A percentile compares a stretch with the other conserved stretches of the same genome.
Evolutionary conservation across 148 eudicot species (phyloP).

Genomic region (Diospyros lotus): DNA sequence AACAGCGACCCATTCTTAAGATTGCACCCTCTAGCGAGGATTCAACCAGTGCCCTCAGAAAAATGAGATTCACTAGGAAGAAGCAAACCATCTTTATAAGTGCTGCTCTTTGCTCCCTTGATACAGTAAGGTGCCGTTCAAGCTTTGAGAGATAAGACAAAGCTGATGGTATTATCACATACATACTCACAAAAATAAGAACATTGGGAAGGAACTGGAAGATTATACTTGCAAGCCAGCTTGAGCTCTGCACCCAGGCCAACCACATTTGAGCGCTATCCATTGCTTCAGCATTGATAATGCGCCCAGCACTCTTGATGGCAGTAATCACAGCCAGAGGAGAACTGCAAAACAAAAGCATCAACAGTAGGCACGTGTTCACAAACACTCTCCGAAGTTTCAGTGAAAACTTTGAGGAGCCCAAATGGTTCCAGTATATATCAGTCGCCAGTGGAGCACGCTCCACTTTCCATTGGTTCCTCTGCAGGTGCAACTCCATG

Average conservation of each 20-base stretch:
- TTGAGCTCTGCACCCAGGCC: slow-evolving; percentile 84
- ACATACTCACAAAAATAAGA: slow-evolving; percentile 96
- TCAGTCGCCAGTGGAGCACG: slow-evolving; percentile 92
- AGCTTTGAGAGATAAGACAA: slow-evolving; percentile 86
- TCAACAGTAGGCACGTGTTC: slow-evolving; percentile 68
- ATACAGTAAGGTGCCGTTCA: slow-evolving; percentile 83
- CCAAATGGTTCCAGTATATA: slow-evolving; percentile 93
- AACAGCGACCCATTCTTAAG: slow-evolving; percentile 87
- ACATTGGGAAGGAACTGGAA: slow-evolving; percentile 96
- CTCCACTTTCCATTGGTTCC: slow-evolving; percentile 95
- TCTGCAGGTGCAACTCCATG: slow-evolving; percentile 78
- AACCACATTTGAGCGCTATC: slow-evolving; percentile 91
- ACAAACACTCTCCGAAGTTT: slow-evolving; percentile 70
- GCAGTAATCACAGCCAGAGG: slow-evolving; percentile 91
- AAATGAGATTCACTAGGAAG: slow-evolving; percentile 83
- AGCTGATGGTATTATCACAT: slow-evolving; percentile 83
- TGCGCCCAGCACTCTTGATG: slow-evolving; percentile 73
- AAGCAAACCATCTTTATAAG: slow-evolving; percentile 94
- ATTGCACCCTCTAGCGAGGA: slow-evolving; percentile 81
- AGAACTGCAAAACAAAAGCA: slow-evolving; percentile 92
- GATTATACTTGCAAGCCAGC: slow-evolving; percentile 84
- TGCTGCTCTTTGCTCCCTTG: slow-evolving; percentile 93
- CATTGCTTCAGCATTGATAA: slow-evolving; percentile 93
- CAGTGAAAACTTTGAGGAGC: slow-evolving; percentile 66
- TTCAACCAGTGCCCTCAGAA: slow-evolving; percentile 83